phyloP scores from a whole-genome alignment of 1,139 yeast species.

The Wickerhamomyces sp. region DNA sequence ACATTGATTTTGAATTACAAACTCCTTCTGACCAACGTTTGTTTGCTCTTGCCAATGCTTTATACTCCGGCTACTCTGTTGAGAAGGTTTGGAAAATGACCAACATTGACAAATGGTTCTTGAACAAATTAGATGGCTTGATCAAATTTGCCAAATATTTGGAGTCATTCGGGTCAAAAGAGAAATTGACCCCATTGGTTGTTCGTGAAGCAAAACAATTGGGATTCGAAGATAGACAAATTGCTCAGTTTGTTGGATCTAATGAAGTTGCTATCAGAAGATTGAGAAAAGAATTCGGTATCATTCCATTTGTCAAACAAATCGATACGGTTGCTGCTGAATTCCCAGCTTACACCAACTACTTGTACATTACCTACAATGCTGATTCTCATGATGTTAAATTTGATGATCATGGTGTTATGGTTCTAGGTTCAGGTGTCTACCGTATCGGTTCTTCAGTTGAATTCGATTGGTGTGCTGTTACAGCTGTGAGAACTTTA shows the following conservation, averaged over 20 bases:
- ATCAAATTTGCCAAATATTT: constrained; percentile 65
- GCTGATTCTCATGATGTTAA: constrained; percentile 84
- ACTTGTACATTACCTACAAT: constrained; percentile 91
- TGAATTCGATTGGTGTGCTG: constrained; percentile 97
- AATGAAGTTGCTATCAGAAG: constrained; percentile 93
- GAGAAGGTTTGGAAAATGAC: constrained; percentile 91
- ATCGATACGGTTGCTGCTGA: constrained; percentile 99
- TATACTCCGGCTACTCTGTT: constrained; percentile 79
- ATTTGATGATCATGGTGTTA: constrained; percentile 82
- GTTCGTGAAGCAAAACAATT: constrained; percentile 91
- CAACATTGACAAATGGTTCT: constrained; percentile 95
- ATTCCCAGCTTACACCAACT: constrained; percentile 96
- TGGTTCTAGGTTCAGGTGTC: constrained; percentile 92
- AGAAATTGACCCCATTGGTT: constrained; percentile 56
- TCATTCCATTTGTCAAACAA: constrained; percentile 91
- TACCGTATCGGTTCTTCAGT: constrained; percentile 94
- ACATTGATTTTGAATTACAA: constrained; percentile 84
- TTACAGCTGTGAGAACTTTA: constrained; percentile 89
- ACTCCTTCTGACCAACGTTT: constrained; percentile 96
- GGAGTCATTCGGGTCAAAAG: constrained; percentile 50
- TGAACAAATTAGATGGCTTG: constrained; percentile 74
- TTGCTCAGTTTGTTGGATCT: constrained; percentile 84
- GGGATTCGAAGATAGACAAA: constrained; percentile 96
- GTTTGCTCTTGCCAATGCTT: constrained; percentile 94
- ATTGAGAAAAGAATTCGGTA: constrained; percentile 82